These are phyloP conservation scores for Aspergillus oerlinghausenensis DNA, from an alignment of 2,329 filamentous ascomycete genomes.

Conservation along the genomic window DNA sequence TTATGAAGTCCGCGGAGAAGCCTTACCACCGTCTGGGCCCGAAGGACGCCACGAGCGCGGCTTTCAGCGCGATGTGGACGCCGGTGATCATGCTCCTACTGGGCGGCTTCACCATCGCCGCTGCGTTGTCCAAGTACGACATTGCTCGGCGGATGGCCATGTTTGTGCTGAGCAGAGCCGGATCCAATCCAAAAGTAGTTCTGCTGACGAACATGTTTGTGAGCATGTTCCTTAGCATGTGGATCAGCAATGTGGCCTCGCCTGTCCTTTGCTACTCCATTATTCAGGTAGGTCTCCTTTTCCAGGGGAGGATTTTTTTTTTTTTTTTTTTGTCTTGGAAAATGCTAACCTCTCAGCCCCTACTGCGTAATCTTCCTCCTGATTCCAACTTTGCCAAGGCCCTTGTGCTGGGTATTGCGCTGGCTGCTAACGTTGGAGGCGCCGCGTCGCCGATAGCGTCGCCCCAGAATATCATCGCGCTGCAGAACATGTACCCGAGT, in stretches of 20 bases:
- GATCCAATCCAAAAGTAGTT: constrained; percentile 82
- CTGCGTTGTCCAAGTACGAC: constrained; percentile 91
- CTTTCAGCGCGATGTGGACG: constrained; percentile 98
- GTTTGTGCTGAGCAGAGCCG: constrained; percentile 92
- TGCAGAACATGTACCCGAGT: constrained; percentile 89
- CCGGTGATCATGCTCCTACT: constrained; percentile 97
- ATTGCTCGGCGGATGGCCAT: constrained; percentile 98
- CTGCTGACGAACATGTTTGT: constrained; percentile 98
- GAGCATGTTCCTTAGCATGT: constrained; percentile 95
- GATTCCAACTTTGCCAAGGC: constrained; percentile 94
- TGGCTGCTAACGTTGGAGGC: constrained; percentile 92
- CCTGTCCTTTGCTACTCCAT: constrained; percentile 97
- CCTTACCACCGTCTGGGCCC: constrained; percentile 68
- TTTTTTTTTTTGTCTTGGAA: background rate
- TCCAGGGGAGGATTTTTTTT: background rate
- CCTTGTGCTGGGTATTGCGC: constrained; percentile 87
- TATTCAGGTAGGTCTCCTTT: constrained; percentile 64
- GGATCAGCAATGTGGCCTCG: constrained; percentile 97
- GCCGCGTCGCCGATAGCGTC: constrained; percentile 96
- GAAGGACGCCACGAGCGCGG: constrained; percentile 73
- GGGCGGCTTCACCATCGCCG: constrained; percentile 92
- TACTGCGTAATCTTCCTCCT: constrained; percentile 84
- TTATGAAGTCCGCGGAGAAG: constrained; percentile 72
- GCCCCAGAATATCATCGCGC: constrained; percentile 92
- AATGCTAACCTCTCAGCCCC: constrained; percentile 54